Evolutionary conservation across 2,329 filamentous ascomycete species (phyloP), one percentile per base, ranked within the genome.

Genomic region (Raffaelea ambrosiae): DNA sequence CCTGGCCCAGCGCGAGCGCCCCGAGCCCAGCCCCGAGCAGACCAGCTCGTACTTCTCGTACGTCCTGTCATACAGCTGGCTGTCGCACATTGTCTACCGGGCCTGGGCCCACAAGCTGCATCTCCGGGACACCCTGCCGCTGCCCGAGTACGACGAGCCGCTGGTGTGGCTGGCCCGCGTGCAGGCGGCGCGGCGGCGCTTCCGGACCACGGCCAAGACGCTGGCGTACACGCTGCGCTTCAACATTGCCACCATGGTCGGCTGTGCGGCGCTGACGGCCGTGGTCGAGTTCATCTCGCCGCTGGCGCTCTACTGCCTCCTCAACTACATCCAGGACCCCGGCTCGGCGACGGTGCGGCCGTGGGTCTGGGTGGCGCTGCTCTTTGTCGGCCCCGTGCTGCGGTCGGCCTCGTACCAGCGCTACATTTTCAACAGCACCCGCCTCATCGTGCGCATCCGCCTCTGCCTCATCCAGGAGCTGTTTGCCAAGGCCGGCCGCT

Each of bases 81-180:
- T 77, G 29, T 72, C 70, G 3, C 67, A 69, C 22, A 59, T 73
- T 40, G 66, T 77, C 45, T 67, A 71, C 62, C 73, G 66, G 51
- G 74, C 73, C 23, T 62, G 65, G 40, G 65, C 62, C 29, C 61
- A 63, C 62, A 67, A 44, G 3, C 62, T 77, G 47, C 68, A 69
- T 22, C 65, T 74, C 54, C 64, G 70, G 35, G 67, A 70, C 53
- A 66, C 77, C 19, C 72, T 73, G 3, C 65, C 55, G 26, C 59
- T 77, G 26, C 71, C 74, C 2, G 77, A 74, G 72, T 77, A 77
- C 53, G 74, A 78, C 45, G 73, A 77, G 51, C 74, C 74, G 9
- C 58, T 70, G 20, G 59, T 74, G 45, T 66, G 77, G 16, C 61
- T 76, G 2, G 60, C 61, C 20, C 66, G 63, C 48, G 61, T 76